Base-by-base conservation (phyloP, 768 basidiomycete species). In the Tricholoma furcatifolium region DNA sequence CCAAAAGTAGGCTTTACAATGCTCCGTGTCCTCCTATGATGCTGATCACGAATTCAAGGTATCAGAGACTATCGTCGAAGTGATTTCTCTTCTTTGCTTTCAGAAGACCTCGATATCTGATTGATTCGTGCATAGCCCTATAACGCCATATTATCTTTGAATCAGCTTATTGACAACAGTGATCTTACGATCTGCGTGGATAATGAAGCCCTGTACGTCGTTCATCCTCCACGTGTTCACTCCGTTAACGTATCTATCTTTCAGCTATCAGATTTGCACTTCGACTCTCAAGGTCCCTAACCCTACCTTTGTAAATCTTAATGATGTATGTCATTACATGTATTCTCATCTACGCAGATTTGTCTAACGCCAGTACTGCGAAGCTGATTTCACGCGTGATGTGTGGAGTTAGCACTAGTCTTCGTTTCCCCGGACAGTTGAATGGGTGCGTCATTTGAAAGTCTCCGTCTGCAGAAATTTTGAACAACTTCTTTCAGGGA, bases 361-460 rank as follows among this genome's bases (percentile, higher is more conserved):
- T 55, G 15, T 39, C n/a, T 27, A 27, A 27, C 27, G 3, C 27
- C 27, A 27, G 27, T 7, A 30, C 44, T 34, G 20, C 34, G 39
- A 50, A 47, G 82, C 71, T 96, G 34, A 84, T 97, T 45, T 79
- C 93, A 1, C 86, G 85, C 65, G 93, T 96, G 34, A 96, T 98
- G 92, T 89, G 90, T 56, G 96, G 96, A 43, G 86, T 95, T 44
- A 94, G 90, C 64, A 96, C 93, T 2, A 90, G 90, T 61, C 74
- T 95, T 53, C 87, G 93, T 36, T 93, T 95, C 77, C 91, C 93
- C n/a, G 93, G 93, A 27, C 93, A 94, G 67, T 73, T 95, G 51
- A 95, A 95, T 63, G 91, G 91, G 88, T 88, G 53, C 10, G 81
- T 65, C 17, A 31, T 34, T 30, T 27, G 20, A 27, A 9, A 7